Evolutionary conservation across 106 monocot species (phyloP), one percentile per base, ranked within the genome.

Genomic region (Apostasia ramifera): DNA sequence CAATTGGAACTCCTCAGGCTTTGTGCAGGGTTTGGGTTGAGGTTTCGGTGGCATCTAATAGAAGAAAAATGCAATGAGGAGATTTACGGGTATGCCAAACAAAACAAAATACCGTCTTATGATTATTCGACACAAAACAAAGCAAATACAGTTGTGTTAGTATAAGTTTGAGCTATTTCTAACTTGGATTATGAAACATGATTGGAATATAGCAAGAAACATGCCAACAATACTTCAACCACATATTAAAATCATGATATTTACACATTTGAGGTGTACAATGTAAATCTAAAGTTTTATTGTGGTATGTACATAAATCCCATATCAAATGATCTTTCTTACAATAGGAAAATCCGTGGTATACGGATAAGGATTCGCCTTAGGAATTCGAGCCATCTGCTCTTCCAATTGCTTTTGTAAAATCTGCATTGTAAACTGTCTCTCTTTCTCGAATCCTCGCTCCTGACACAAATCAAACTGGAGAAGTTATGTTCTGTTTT

Each of bases 341-440:
- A 95, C 95, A 83, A 86, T 89, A 76, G 97, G 93, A 78, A 93
- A 98, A 66, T 92, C 93, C 47, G 89, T 98, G 1, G 97, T 83
- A 52, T 93, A 98, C 44, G 93, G 97, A 67, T 93, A 93, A 26
- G 93, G 89, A 50, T 72, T 85, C 7, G 97, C 89, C 66, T 83
- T 90, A 0, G 83, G 92, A 67, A 93, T 67, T 44, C 87, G 65
- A 46, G 83, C 85, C 47, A 45, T 90, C 76, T 90, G 93, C 61
- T 98, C 93, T 61, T 98, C 83, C 39, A 83, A 56, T 37, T 93
- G 70, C 69, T 83, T 93, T 15, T 82, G 77, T 7, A 65, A 13
- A 40, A 90, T 41, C 57, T 87, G 87, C 4, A 73, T 46, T 8
- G 71, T 44, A 45, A 93, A 71, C n/a, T 85, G 65, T 47, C 63